Percentiles rank a stretch among this genome's conserved stretches.
phyloP scores from a whole-genome alignment of 805 yeast genomes.

The Cyberlindnera misumaiensis region DNA sequence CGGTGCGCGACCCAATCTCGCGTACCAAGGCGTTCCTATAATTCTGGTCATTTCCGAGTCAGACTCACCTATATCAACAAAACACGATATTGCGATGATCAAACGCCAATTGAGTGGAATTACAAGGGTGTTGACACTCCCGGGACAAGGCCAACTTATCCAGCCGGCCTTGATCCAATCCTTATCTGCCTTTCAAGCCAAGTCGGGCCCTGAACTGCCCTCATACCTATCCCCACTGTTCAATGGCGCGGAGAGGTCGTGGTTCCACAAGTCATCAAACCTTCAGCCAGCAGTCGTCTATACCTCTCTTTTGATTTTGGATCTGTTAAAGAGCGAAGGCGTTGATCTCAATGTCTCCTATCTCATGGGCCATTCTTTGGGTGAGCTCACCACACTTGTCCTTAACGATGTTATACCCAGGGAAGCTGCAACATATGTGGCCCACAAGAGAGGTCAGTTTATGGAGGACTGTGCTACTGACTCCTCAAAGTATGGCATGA shows the following conservation, averaged over 20 bases:
- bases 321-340: conserved; percentile 18
- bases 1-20: too few species aligned
- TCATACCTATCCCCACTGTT: not conserved
- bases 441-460: conserved; percentile 31
- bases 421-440: conserved; percentile 14
- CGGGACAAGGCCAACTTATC: conserved; percentile 22
- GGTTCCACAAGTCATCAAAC: conserved; percentile 24
- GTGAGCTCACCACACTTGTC: conserved; percentile 34
- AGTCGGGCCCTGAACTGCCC: conserved; percentile 7
- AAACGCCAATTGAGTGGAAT: conserved; percentile 4
- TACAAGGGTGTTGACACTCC: conserved; percentile 13
- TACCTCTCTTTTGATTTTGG: conserved; percentile 20
- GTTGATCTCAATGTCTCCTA: conserved; percentile 16
- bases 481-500: conserved; percentile 28
- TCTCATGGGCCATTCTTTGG: conserved; percentile 38
- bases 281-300: conserved; percentile 23
- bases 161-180: conserved; percentile 8
- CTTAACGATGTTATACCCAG: conserved; percentile 25
- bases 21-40: too few species aligned
- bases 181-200: conserved; percentile 6
- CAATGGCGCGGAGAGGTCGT: not conserved
- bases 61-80: too few species aligned
- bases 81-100: conserved; percentile 3
- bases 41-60: too few species aligned
- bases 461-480: conserved; percentile 27